Conservation (phyloP, 352 stramenopile genomes). For the Globisporangium middletonii region DNA sequence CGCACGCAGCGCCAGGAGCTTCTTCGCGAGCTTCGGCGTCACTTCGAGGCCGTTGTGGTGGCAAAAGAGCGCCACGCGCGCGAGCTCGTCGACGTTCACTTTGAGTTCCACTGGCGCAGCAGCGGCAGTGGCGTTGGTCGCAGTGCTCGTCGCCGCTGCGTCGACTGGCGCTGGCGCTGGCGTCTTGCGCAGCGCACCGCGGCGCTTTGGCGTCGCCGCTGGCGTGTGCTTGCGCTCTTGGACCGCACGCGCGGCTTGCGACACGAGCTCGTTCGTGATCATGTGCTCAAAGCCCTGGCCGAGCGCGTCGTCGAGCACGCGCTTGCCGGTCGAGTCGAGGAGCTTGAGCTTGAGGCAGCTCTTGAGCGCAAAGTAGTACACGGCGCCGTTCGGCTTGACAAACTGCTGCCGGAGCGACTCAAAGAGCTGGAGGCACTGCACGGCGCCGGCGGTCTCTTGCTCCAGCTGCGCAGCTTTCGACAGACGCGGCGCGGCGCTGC, state of each 20-base stretch:
- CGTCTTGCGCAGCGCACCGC: slow-evolving; percentile 16
- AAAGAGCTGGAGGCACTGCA: slow-evolving; percentile 62
- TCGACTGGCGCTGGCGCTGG: background rate
- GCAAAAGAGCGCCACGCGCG: slow-evolving; percentile 44
- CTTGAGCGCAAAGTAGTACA: slow-evolving; percentile 68
- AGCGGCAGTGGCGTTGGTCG: background rate
- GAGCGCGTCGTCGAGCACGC: slow-evolving; percentile 44
- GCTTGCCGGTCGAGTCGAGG: slow-evolving; percentile 40
- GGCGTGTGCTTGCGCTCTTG: slow-evolving; percentile 14
- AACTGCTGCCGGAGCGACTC: slow-evolving; percentile 68
- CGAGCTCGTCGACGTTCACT: slow-evolving; percentile 39
- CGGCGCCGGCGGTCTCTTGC: slow-evolving; percentile 22
- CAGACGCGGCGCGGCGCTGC: background rate
- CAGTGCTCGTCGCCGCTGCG: background rate
- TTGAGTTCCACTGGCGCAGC: slow-evolving; percentile 8
- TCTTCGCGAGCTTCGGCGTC: slow-evolving; percentile 24
- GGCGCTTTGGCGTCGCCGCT: slow-evolving; percentile 13
- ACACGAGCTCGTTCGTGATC: slow-evolving; percentile 19
- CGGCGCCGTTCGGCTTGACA: slow-evolving; percentile 65
- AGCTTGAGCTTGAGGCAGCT: slow-evolving; percentile 45
- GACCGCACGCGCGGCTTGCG: slow-evolving; percentile 19
- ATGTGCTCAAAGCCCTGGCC: slow-evolving; percentile 40
- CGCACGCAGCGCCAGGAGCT: slow-evolving; percentile 36
- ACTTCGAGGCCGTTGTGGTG: slow-evolving; percentile 47
- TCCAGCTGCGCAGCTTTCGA: slow-evolving; percentile 17